These are phyloP conservation scores for Pseudotsuga menziesii DNA, from an alignment of 75 land plant species.

Conservation along the genomic window DNA sequence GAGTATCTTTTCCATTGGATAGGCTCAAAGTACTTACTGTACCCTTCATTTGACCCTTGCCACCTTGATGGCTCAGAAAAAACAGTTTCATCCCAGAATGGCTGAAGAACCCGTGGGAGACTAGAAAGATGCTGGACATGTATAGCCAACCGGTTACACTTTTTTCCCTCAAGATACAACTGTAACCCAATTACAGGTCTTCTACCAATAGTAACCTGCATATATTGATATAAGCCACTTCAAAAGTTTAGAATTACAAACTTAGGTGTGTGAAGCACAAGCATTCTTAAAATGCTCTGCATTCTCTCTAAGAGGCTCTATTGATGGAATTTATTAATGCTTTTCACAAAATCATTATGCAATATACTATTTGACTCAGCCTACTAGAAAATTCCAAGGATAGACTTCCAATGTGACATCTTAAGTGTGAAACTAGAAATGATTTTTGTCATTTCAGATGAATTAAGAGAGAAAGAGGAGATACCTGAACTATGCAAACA, in stretches of 20 bases:
- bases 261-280: background rate
- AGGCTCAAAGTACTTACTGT: too few species aligned
- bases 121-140: too few species aligned
- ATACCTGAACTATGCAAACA: constrained; percentile 62
- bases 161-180: constrained; percentile 52
- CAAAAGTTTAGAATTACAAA: background rate
- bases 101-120: too few species aligned
- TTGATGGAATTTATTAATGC: background rate
- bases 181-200: constrained; percentile 51
- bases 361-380: background rate
- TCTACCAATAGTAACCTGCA: constrained; percentile 35
- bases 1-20: too few species aligned
- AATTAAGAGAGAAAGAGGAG: background rate
- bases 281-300: background rate
- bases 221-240: background rate
- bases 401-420: background rate
- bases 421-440: background rate
- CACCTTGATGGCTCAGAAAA: too few species aligned
- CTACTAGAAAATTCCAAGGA: background rate
- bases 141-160: constrained; percentile 9
- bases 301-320: background rate
- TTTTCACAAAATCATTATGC: background rate
- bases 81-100: too few species aligned
- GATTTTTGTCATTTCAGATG: background rate
- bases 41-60: too few species aligned